phyloP scores from a whole-genome alignment of 2,329 filamentous ascomycete species.

The Penicillium sp. region DNA sequence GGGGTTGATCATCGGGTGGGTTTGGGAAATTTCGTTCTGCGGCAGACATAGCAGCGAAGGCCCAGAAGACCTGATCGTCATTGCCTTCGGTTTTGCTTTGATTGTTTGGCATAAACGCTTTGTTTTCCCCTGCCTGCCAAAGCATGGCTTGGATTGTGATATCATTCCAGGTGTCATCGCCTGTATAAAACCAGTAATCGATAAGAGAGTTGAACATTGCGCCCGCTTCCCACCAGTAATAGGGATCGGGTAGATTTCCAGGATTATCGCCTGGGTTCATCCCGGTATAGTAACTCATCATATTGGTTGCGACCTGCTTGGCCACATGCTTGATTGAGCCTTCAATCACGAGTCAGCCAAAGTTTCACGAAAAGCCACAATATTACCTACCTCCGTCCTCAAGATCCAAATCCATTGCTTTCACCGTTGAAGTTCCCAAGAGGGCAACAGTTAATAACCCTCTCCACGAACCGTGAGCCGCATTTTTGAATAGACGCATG shows the following conservation, averaged over 20 bases:
- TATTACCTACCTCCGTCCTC: slow-evolving; percentile 12
- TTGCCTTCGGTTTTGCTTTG: slow-evolving; percentile 51
- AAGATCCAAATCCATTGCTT: slow-evolving; percentile 20
- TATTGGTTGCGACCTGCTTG: slow-evolving; percentile 46
- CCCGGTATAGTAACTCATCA: slow-evolving; percentile 56
- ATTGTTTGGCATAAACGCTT: slow-evolving; percentile 45
- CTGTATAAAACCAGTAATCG: slow-evolving; percentile 47
- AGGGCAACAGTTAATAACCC: slow-evolving; percentile 17
- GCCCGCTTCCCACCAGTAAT: slow-evolving; percentile 49
- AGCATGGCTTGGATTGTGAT: slow-evolving; percentile 39
- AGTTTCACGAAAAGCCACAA: not conserved
- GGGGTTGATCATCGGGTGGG: slow-evolving; percentile 57
- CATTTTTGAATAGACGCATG: slow-evolving; percentile 15
- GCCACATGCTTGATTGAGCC: slow-evolving; percentile 52
- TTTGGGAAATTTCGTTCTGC: slow-evolving; percentile 49
- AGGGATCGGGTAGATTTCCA: slow-evolving; percentile 53
- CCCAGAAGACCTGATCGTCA: slow-evolving; percentile 62
- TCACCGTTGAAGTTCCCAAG: slow-evolving; percentile 15
- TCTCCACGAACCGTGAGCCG: slow-evolving; percentile 18
- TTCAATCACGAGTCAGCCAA: slow-evolving; percentile 11
- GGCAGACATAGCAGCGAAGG: slow-evolving; percentile 57
- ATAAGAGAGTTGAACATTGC: slow-evolving; percentile 45
- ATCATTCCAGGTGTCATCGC: slow-evolving; percentile 43
- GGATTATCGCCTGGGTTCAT: slow-evolving; percentile 51
- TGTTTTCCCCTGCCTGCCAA: slow-evolving; percentile 40